Conservation (phyloP, 768 basidiomycete genomes). For the Serendipita indica region DNA sequence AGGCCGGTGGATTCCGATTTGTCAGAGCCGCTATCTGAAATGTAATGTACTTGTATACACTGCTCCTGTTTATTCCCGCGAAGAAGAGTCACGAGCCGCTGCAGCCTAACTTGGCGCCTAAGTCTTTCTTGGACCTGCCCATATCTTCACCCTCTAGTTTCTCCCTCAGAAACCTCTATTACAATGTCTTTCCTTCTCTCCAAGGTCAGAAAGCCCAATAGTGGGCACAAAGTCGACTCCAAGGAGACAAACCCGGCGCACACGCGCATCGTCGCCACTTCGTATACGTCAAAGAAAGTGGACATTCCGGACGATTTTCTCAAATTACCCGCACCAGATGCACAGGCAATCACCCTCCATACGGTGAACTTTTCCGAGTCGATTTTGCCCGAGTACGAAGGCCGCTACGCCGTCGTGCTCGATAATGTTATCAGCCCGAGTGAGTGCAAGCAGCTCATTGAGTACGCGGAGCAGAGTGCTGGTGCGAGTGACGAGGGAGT, state of each 20-base stretch:
- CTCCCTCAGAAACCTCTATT: too few species aligned
- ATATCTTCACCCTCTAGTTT: too few species aligned
- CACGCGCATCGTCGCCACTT: neutral
- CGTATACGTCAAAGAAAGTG: neutral
- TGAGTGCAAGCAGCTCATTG: slow-evolving; percentile 10
- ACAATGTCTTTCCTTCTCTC: too few species aligned
- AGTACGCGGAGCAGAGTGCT: slow-evolving; percentile 4
- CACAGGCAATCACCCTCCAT: neutral
- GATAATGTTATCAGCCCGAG: slow-evolving; percentile 11
- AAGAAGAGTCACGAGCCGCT: too few species aligned
- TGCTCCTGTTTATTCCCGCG: too few species aligned
- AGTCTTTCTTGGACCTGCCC: too few species aligned
- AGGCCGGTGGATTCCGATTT: too few species aligned
- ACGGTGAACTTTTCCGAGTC: slow-evolving; percentile 1
- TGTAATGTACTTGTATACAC: too few species aligned
- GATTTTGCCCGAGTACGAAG: neutral
- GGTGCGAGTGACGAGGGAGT: neutral
- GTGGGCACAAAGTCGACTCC: too few species aligned
- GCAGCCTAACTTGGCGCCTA: too few species aligned
- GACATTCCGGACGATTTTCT: neutral
- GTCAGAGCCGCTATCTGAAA: too few species aligned
- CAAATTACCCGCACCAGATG: neutral
- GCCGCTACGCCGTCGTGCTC: slow-evolving; percentile 8
- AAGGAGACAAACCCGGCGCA: neutral
- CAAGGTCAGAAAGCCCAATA: too few species aligned